These are phyloP conservation scores for Syzygium malaccense DNA, from an alignment of 441 rosid species.

Conservation along the genomic window DNA sequence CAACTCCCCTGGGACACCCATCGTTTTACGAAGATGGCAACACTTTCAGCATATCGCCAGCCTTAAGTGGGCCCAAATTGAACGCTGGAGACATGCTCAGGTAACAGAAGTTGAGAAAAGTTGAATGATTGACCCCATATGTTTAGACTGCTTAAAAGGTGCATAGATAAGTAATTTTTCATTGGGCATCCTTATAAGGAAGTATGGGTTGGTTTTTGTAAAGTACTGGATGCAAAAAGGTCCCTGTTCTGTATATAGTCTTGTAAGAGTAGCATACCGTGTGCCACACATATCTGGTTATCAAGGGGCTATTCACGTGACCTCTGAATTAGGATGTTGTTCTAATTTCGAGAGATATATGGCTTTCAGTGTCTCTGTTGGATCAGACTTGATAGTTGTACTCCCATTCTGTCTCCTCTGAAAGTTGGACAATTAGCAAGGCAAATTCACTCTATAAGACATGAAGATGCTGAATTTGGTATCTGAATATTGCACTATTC, in stretches of 20 bases:
- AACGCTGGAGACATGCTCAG: constrained; percentile 9
- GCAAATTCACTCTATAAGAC: neutral
- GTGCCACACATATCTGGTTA: neutral
- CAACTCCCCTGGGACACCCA: constrained; percentile 59
- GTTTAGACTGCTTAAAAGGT: neutral
- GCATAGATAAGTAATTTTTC: neutral
- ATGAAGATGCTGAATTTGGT: neutral
- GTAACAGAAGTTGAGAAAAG: neutral
- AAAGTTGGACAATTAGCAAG: neutral
- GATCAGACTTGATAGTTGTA: neutral
- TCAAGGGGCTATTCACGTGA: neutral
- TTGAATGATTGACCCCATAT: neutral
- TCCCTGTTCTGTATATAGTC: neutral
- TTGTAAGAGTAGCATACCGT: neutral
- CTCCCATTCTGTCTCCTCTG: neutral
- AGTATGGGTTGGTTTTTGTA: neutral
- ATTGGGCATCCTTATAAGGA: neutral
- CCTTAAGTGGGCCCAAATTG: constrained; percentile 37
- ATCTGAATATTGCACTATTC: neutral
- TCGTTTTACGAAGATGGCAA: constrained; percentile 19
- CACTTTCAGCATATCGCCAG: constrained; percentile 43
- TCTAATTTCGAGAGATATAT: neutral
- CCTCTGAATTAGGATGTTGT: neutral
- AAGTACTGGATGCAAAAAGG: neutral
- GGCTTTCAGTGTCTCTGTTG: neutral